Evolutionary conservation across 495 filamentous ascomycete genomes (phyloP).

Genomic region (Sporormia fimetaria): DNA sequence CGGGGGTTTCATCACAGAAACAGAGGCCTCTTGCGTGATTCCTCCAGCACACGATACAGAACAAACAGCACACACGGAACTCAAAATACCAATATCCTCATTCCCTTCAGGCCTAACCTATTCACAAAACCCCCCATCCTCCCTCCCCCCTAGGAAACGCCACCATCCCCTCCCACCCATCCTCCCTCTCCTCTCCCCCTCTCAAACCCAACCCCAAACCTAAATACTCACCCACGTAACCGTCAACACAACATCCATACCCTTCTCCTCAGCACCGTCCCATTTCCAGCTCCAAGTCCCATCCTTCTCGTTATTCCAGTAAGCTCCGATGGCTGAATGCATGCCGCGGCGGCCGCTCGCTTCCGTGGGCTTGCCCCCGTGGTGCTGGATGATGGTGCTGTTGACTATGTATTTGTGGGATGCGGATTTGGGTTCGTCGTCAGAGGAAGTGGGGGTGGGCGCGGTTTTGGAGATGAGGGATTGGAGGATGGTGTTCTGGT

Average conservation of each 20-base stretch:
- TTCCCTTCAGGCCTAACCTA: no score
- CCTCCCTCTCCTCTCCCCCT: background rate
- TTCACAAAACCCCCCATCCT: no score
- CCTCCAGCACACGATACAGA: no score
- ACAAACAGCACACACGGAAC: no score
- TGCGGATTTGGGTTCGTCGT: conserved; percentile 38
- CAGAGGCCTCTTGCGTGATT: no score
- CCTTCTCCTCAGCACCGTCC: conserved; percentile 67
- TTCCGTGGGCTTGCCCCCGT: conserved; percentile 34
- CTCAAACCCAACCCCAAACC: no score
- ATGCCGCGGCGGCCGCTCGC: conserved; percentile 71
- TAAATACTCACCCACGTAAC: conserved; percentile 67
- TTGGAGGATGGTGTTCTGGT: conserved; percentile 74
- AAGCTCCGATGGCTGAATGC: conserved; percentile 90
- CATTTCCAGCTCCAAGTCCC: conserved; percentile 98
- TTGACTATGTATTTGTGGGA: conserved; percentile 86
- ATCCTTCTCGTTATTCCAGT: conserved; percentile 95
- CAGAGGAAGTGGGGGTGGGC: no score
- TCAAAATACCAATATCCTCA: no score
- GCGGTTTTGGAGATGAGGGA: conserved; percentile 68
- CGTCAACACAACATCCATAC: conserved; percentile 83
- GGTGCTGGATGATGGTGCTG: conserved; percentile 95
- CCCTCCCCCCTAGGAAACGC: no score
- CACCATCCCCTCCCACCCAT: background rate
- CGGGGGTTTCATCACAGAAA: no score